Conservation (phyloP, 2,329 filamentous ascomycete species). For the Colletotrichum sp. region DNA sequence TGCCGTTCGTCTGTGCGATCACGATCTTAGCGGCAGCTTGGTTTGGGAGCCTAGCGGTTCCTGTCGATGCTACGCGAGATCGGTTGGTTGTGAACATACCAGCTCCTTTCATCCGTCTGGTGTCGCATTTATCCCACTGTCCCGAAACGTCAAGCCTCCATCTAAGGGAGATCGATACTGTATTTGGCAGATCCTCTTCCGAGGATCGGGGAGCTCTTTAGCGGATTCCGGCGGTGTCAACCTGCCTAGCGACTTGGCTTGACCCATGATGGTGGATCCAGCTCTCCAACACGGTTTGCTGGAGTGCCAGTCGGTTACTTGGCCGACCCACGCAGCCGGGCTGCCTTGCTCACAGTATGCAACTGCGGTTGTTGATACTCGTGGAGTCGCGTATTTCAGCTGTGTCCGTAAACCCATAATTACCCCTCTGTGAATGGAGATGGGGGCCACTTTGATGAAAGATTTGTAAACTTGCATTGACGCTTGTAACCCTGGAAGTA, state of each 20-base stretch:
- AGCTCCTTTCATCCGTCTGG: neutral
- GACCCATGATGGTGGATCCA: neutral
- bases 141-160: neutral
- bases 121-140: constrained; percentile 3
- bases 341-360: neutral
- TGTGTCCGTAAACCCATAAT: neutral
- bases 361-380: neutral
- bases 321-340: neutral
- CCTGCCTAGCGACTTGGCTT: neutral
- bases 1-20: neutral
- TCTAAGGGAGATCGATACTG: neutral
- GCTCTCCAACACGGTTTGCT: neutral
- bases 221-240: constrained; percentile 1
- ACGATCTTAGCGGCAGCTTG: neutral
- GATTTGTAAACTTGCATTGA: neutral
- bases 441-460: neutral
- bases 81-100: neutral
- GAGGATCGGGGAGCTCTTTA: neutral
- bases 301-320: neutral
- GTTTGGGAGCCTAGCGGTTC: neutral
- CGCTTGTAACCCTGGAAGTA: neutral
- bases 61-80: neutral
- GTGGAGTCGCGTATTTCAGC: neutral
- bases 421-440: neutral
- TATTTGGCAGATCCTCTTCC: neutral